These are phyloP conservation scores for Cyberlindnera xishuangbannaensis DNA, from an alignment of 805 yeast species.

Conservation along the genomic window DNA sequence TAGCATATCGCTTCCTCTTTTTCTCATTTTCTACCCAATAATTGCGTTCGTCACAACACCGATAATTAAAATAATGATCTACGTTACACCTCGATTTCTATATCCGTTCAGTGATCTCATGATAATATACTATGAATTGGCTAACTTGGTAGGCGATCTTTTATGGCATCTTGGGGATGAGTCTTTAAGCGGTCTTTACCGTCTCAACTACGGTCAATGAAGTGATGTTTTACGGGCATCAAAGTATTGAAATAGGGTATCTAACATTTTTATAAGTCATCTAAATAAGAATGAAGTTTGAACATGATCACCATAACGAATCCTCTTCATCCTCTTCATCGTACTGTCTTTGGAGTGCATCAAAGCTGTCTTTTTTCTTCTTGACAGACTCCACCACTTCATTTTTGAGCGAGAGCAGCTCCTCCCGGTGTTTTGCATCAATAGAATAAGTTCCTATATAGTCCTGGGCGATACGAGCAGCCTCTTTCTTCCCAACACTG, in stretches of 20 bases:
- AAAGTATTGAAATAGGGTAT: too few species aligned
- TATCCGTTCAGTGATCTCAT: not conserved
- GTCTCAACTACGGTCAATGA: not conserved
- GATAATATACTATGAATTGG: not conserved
- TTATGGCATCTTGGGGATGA: not conserved
- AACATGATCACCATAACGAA: conserved; percentile 23
- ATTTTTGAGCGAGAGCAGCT: not conserved
- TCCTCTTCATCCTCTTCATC: conserved; percentile 29
- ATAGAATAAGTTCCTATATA: conserved; percentile 8
- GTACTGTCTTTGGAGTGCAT: conserved; percentile 22
- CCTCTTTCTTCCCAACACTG: conserved; percentile 3
- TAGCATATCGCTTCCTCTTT: too few species aligned
- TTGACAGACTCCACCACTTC: conserved; percentile 2
- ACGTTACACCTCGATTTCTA: not conserved
- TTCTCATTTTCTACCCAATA: too few species aligned
- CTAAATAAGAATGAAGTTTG: too few species aligned
- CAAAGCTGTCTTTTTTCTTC: conserved; percentile 14
- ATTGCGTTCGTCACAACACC: too few species aligned
- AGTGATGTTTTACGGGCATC: not conserved
- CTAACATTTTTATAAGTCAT: too few species aligned
- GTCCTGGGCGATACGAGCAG: conserved; percentile 3
- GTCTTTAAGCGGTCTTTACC: not conserved
- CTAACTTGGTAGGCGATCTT: not conserved
- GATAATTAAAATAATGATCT: too few species aligned
- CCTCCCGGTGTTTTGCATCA: conserved; percentile 2